These are phyloP conservation scores for Metarhizium guizhouense DNA, from an alignment of 2,329 filamentous ascomycete species.

Conservation along the genomic window DNA sequence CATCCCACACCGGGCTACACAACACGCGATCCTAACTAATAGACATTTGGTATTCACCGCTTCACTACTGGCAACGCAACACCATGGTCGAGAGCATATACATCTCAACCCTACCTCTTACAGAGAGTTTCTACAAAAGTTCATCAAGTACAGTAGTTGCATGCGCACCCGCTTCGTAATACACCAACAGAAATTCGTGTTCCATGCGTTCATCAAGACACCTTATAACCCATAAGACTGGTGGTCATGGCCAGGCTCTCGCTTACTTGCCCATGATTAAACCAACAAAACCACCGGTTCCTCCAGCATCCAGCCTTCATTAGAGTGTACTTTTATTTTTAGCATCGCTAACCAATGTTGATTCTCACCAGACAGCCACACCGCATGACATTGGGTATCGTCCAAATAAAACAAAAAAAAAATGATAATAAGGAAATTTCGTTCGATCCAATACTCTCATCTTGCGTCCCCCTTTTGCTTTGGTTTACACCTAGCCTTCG, in stretches of 20 bases:
- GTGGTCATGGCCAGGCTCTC: neutral
- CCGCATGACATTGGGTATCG: constrained; percentile 5
- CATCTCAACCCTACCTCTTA: too few species aligned
- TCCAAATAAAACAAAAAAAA: neutral
- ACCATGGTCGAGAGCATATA: too few species aligned
- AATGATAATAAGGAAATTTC: neutral
- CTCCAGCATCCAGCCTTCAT: neutral
- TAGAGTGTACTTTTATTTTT: neutral
- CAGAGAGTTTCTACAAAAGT: too few species aligned
- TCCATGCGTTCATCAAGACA: neutral
- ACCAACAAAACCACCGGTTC: neutral
- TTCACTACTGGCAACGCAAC: too few species aligned
- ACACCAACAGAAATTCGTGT: neutral
- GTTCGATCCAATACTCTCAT: neutral
- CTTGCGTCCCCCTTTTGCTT: neutral
- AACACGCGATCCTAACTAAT: too few species aligned
- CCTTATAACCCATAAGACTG: neutral
- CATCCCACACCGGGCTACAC: too few species aligned
- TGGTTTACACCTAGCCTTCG: neutral
- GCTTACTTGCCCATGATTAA: neutral
- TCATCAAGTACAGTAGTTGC: neutral
- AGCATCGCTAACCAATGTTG: neutral
- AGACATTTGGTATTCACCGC: too few species aligned
- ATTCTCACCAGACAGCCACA: neutral
- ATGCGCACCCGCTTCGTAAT: neutral